phyloP scores from a whole-genome alignment of 2,329 filamentous ascomycete genomes.

The Kalaharituber pfeilii region DNA sequence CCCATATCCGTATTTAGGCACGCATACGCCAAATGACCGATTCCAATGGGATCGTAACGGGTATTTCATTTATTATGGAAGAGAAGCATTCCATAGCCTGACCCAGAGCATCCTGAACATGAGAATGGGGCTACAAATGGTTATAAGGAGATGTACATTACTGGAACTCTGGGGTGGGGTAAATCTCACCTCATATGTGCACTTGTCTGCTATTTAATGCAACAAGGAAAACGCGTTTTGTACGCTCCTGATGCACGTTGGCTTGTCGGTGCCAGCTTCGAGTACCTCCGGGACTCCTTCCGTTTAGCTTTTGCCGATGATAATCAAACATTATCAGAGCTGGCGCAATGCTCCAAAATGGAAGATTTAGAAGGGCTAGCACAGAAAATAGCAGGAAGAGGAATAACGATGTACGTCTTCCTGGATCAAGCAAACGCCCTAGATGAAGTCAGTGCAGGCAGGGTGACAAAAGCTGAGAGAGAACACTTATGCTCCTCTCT shows the following conservation, averaged over 20 bases:
- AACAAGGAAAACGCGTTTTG: neutral
- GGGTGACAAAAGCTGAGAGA: neutral
- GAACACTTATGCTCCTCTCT: neutral
- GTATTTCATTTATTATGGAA: neutral
- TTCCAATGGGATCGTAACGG: neutral
- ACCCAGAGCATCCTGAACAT: neutral
- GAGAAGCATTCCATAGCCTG: neutral
- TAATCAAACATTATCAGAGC: neutral
- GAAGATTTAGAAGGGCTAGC: neutral
- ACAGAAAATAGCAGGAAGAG: neutral
- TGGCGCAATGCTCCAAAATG: neutral
- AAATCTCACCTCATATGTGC: neutral
- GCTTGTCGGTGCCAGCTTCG: neutral
- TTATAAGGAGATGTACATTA: neutral
- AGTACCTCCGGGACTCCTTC: neutral
- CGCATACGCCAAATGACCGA: neutral
- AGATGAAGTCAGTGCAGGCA: neutral
- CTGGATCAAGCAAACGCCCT: neutral
- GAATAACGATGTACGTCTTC: neutral
- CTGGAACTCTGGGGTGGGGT: neutral
- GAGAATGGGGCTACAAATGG: neutral
- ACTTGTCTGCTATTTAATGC: neutral
- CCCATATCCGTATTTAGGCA: neutral
- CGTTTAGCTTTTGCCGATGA: neutral
- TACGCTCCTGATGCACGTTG: neutral